Conservation (phyloP, 2,329 filamentous ascomycete genomes). For the Diplodia intermedia region DNA sequence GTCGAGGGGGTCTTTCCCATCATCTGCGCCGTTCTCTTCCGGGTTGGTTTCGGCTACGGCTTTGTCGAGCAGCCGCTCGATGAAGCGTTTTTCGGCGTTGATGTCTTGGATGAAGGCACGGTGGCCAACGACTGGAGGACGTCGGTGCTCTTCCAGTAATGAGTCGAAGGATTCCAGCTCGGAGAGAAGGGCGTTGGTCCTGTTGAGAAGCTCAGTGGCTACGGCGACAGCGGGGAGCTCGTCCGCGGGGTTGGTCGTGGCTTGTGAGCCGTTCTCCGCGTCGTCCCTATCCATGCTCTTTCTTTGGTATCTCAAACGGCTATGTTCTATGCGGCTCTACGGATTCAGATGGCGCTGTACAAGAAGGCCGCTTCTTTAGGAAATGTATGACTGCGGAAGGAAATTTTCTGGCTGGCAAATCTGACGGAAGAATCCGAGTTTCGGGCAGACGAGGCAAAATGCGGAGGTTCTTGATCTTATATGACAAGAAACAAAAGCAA, state of each 20-base stretch:
- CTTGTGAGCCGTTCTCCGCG: background rate
- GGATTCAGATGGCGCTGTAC: background rate
- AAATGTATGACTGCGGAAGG: background rate
- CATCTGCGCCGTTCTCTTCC: conserved; percentile 2
- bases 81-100: conserved; percentile 32
- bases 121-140: conserved; percentile 2
- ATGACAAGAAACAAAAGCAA: background rate
- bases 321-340: background rate
- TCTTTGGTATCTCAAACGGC: background rate
- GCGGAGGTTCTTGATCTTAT: too few species aligned
- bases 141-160: background rate
- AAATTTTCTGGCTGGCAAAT: background rate
- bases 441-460: background rate
- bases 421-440: background rate
- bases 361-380: background rate
- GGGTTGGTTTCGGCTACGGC: conserved; percentile 2
- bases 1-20: background rate
- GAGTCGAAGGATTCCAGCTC: conserved; percentile 23
- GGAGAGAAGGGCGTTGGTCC: conserved; percentile 23
- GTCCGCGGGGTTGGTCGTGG: background rate
- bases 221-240: conserved; percentile 15
- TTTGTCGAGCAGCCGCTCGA: conserved; percentile 25
- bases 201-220: conserved; percentile 23
- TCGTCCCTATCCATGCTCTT: conserved; percentile 11
- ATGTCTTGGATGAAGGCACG: conserved; percentile 17